Conservation (phyloP, 1,139 yeast genomes). For the Taphrina deformans region DNA sequence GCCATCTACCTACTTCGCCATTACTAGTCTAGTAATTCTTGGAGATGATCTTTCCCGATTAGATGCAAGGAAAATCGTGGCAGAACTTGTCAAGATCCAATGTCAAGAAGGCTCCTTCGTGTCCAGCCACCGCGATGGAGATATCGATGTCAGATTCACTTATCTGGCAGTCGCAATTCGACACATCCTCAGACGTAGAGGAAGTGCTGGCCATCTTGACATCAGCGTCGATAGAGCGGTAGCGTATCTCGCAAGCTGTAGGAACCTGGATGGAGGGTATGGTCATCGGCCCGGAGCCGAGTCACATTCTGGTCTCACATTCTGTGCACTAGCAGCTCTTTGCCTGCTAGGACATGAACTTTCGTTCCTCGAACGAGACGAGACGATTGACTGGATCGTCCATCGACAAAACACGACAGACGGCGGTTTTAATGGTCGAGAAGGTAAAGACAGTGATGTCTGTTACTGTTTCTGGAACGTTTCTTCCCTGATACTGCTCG, state of each 20-base stretch:
- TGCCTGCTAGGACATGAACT: conserved; percentile 47
- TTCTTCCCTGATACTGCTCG: conserved; percentile 57
- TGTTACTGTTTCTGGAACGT: conserved; percentile 91
- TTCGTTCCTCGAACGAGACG: conserved; percentile 37
- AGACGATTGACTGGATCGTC: conserved; percentile 59
- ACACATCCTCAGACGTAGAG: conserved; percentile 49
- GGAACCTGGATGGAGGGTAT: conserved; percentile 68
- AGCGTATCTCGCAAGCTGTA: conserved; percentile 50
- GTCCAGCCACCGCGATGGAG: conserved; percentile 55
- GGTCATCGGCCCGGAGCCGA: conserved; percentile 58
- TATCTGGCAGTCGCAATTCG: conserved; percentile 72
- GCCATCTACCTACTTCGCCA: conserved; percentile 68
- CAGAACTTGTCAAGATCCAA: conserved; percentile 52
- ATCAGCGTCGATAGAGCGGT: conserved; percentile 51
- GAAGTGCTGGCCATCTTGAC: conserved; percentile 43
- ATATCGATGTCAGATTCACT: conserved; percentile 69
- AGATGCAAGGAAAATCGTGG: conserved; percentile 45
- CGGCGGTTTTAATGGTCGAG: conserved; percentile 78
- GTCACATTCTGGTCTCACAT: conserved; percentile 84
- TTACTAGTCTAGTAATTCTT: conserved; percentile 45
- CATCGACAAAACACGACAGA: conserved; percentile 49
- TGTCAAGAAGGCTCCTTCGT: conserved; percentile 28
- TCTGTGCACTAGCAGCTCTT: conserved; percentile 75
- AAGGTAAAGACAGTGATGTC: conserved; percentile 80
- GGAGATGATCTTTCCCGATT: conserved; percentile 40